Conservation (phyloP, 169 alveolate species). For the Hepatocystis sp. region DNA sequence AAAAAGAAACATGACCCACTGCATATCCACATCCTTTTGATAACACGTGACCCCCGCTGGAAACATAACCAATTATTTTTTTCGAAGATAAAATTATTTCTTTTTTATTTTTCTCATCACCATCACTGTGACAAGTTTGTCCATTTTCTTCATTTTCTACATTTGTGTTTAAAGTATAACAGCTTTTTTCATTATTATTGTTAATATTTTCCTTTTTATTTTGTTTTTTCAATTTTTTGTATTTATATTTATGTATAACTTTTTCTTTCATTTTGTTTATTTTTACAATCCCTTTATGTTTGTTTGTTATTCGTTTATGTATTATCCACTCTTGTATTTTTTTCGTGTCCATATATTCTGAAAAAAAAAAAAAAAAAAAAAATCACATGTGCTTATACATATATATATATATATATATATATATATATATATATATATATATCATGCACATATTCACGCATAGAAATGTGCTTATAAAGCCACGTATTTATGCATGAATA, state of each 20-base stretch:
- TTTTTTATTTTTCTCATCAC: conserved; percentile 5
- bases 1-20: conserved; percentile 56
- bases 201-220: background rate
- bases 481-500: background rate
- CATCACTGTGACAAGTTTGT: background rate
- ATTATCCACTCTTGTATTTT: conserved; percentile 39
- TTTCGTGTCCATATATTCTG: conserved; percentile 39
- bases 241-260: conserved; percentile 32
- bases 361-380: background rate
- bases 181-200: no score
- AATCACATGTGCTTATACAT: background rate
- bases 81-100: conserved; percentile 63
- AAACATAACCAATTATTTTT: conserved; percentile 67
- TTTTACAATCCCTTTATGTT: conserved; percentile 1
- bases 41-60: conserved; percentile 70
- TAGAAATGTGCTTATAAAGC: no score
- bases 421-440: no score
- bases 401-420: background rate
- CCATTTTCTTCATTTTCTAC: background rate
- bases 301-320: conserved; percentile 21
- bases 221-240: conserved; percentile 24
- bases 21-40: conserved; percentile 73
- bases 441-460: no score
- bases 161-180: no score
- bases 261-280: conserved; percentile 28